These are phyloP conservation scores for Heterobasidion occidentale DNA, from an alignment of 1,284 basidiomycete genomes.

Conservation along the genomic window DNA sequence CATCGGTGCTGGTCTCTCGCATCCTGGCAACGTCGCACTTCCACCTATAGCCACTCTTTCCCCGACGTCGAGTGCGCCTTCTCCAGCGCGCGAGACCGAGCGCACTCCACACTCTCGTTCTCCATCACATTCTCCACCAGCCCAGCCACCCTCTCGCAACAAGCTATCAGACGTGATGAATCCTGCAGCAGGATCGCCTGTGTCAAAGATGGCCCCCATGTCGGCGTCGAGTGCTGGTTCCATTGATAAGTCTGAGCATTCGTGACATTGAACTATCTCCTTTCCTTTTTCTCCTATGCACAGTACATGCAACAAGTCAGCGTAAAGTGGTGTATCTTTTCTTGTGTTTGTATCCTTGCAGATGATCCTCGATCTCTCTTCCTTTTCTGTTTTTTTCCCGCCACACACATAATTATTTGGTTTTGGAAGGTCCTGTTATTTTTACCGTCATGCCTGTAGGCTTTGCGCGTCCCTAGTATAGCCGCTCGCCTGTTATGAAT, in stretches of 20 bases:
- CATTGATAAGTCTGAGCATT: background rate
- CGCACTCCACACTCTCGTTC: slow-evolving; percentile 22
- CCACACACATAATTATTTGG: background rate
- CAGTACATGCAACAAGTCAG: background rate
- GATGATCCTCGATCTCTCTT: background rate
- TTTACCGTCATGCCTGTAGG: background rate
- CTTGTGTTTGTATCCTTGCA: background rate
- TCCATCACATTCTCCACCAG: slow-evolving; percentile 21
- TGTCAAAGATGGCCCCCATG: slow-evolving; percentile 27
- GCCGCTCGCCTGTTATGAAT: background rate
- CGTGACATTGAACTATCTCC: background rate
- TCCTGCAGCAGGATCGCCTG: slow-evolving; percentile 30
- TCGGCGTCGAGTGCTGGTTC: slow-evolving; percentile 21
- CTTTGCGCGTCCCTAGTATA: no score
- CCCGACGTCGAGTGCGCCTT: slow-evolving; percentile 45
- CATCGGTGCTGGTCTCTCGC: slow-evolving; percentile 41
- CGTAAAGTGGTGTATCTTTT: background rate
- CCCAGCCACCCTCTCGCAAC: slow-evolving; percentile 36
- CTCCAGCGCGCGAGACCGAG: slow-evolving; percentile 35
- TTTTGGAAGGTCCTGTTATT: background rate
- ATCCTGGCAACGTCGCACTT: slow-evolving; percentile 29
- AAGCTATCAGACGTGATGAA: slow-evolving; percentile 48
- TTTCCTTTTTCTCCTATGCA: background rate
- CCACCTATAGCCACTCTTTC: slow-evolving; percentile 63
- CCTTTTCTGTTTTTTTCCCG: background rate